A percentile compares a stretch with the other conserved stretches of the same genome.
Evolutionary conservation across 1,284 basidiomycete genomes (phyloP).

Genomic region (Ganoderma leucocontextum): DNA sequence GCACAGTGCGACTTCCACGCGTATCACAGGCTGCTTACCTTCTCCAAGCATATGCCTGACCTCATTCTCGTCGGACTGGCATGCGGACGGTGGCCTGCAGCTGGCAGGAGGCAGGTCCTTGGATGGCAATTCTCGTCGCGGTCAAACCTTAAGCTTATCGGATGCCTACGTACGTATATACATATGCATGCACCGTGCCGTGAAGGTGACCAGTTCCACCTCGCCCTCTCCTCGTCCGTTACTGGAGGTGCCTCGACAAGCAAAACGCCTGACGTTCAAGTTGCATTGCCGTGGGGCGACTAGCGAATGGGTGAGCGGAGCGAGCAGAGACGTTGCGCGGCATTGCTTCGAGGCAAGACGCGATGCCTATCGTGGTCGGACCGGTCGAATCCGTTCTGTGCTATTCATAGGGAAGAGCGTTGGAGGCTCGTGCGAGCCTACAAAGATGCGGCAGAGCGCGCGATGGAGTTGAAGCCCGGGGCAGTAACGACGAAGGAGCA

Average conservation of each 20-base stretch:
- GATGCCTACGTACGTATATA: too few relatives aligned
- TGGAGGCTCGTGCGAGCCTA: slow-evolving; percentile 1
- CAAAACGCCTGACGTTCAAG: neutral
- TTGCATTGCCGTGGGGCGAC: neutral
- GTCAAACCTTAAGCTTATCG: too few relatives aligned
- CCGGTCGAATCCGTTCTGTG: neutral
- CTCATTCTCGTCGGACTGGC: too few relatives aligned
- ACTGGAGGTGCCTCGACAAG: neutral
- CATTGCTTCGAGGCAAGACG: neutral
- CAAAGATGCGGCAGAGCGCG: neutral
- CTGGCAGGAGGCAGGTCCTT: too few relatives aligned
- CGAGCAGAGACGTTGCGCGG: neutral
- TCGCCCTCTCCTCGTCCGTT: too few relatives aligned
- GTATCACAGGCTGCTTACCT: too few relatives aligned
- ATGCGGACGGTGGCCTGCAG: too few relatives aligned
- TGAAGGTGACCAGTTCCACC: too few relatives aligned
- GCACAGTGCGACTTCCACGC: too few relatives aligned
- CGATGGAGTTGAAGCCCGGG: neutral
- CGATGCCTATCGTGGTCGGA: neutral
- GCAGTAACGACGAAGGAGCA: neutral
- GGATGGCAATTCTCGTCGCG: too few relatives aligned
- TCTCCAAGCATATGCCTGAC: too few relatives aligned
- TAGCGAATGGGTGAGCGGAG: neutral
- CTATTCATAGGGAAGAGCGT: neutral
- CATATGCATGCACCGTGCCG: too few relatives aligned